Evolutionary conservation across 768 basidiomycete species (phyloP).

Genomic region (Leucocoprinus leucothites): DNA sequence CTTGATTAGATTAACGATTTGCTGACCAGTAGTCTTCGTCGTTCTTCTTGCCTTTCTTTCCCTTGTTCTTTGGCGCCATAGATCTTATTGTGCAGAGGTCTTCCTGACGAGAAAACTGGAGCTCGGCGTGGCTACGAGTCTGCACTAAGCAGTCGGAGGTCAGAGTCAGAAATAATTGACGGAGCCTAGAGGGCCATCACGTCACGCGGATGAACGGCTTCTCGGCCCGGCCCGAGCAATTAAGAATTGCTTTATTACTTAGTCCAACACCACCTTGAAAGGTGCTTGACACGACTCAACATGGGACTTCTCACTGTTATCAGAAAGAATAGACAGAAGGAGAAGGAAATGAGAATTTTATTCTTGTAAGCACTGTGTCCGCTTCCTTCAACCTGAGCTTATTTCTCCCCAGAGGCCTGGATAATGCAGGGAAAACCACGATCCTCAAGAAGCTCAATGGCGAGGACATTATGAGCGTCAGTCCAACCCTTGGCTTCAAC

Average conservation of each 20-base stretch:
- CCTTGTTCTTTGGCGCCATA: constrained; percentile 67
- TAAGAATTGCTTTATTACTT: neutral
- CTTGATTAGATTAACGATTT: neutral
- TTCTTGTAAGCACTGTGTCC: constrained; percentile 63
- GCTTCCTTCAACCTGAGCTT: neutral
- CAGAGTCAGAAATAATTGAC: constrained; percentile 1
- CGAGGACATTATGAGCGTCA: constrained; percentile 85
- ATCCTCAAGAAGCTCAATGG: constrained; percentile 93
- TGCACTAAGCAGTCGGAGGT: neutral
- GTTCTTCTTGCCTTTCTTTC: constrained; percentile 82
- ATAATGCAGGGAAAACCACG: constrained; percentile 99
- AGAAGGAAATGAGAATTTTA: constrained; percentile 93
- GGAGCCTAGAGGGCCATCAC: neutral
- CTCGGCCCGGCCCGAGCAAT: constrained; percentile 2
- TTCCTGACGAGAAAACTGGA: neutral
- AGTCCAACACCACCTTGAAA: neutral
- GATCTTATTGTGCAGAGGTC: neutral
- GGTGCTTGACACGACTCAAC: neutral
- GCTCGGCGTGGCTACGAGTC: neutral
- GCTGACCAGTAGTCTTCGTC: constrained; percentile 84
- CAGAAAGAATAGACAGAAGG: constrained; percentile 91
- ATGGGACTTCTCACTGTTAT: constrained; percentile 98
- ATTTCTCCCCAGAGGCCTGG: constrained; percentile 73
- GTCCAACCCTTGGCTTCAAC: constrained; percentile 96
- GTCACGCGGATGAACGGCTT: neutral